Evolutionary conservation across 1,139 yeast genomes (phyloP).

Genomic region (Blastobotrys buckinghamii): DNA sequence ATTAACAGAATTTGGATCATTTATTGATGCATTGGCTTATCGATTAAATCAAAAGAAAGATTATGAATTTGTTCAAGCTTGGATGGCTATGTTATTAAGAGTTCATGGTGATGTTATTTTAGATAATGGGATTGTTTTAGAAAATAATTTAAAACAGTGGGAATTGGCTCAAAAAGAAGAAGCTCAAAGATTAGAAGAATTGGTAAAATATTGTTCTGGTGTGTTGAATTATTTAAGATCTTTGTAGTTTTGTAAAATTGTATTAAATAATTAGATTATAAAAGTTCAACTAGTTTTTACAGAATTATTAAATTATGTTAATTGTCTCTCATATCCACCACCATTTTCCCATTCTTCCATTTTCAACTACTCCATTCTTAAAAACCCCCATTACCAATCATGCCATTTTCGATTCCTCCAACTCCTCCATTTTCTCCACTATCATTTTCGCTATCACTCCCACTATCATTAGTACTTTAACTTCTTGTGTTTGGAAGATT

Average conservation of each 20-base stretch:
- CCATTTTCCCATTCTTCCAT: too few relatives aligned
- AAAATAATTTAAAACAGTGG: conserved; percentile 46
- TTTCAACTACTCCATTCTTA: too few relatives aligned
- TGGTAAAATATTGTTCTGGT: conserved; percentile 80
- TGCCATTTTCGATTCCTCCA: too few relatives aligned
- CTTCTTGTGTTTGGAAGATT: too few relatives aligned
- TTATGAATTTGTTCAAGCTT: conserved; percentile 70
- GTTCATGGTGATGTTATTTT: conserved; percentile 80
- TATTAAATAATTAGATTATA: neutral
- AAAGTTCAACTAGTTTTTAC: neutral
- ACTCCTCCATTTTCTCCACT: too few relatives aligned
- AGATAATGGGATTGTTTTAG: conserved; percentile 19
- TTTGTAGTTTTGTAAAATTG: too few relatives aligned
- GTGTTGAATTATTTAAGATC: conserved; percentile 56
- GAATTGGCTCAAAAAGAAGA: conserved; percentile 39
- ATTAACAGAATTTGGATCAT: conserved; percentile 55
- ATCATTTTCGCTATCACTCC: too few relatives aligned
- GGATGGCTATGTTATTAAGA: conserved; percentile 66
- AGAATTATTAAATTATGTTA: too few relatives aligned
- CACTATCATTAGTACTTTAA: too few relatives aligned
- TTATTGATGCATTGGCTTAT: conserved; percentile 56
- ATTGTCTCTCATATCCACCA: too few relatives aligned
- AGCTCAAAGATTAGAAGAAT: conserved; percentile 52
- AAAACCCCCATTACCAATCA: too few relatives aligned
- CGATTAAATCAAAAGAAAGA: conserved; percentile 56